Base-by-base conservation (phyloP, 768 basidiomycete genomes). In the Mycena latifolia region DNA sequence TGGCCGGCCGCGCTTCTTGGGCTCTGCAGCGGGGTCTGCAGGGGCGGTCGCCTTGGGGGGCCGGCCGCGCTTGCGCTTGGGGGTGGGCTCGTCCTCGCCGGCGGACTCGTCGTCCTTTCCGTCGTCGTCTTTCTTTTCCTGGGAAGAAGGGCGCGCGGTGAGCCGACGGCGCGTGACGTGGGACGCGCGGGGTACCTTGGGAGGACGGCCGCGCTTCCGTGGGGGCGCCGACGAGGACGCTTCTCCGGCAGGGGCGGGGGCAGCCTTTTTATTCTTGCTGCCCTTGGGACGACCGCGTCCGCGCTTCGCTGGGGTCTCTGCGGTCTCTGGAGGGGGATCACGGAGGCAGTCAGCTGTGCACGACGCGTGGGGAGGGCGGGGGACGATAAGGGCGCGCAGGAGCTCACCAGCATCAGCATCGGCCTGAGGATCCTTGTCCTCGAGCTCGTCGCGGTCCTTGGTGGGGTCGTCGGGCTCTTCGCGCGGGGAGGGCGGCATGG, bases 251-350 rank as follows among this genome's bases (percentile, higher is more conserved):
- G 78, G 73, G 51, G 79, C 60, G 18, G 78, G 67, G 29, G 78
- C 71, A 10, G 77, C 63, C 67, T 85, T 85, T 82, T 88, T 84
- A 78, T 89, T 87, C 82, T 93, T 96, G 79, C 92, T 93, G 72
- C 95, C 95, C 77, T 91, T 94, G 66, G 95, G 95, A 70, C 95
- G 89, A 58, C 95, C 95, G 51, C 95, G 87, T 74, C 92, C 89
- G 73, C 95, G 89, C 82, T 94, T 96, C 66, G 75, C 71, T 45
- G 86, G 83, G 64, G 81, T 76, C 61, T 82, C 78, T 63, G 83
- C 74, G 66, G 80, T 77, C 74, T 80, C 82, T 80, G 73, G 63
- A 63, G 67, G 72, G 58, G 63, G 76, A 56, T 67, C 69, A 55
- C 65, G 69, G 54, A 72, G 33, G 69, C 46, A 55, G 72, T 72